These are phyloP conservation scores for Deakozyma indianensis DNA, from an alignment of 805 yeast species.

Conservation along the genomic window DNA sequence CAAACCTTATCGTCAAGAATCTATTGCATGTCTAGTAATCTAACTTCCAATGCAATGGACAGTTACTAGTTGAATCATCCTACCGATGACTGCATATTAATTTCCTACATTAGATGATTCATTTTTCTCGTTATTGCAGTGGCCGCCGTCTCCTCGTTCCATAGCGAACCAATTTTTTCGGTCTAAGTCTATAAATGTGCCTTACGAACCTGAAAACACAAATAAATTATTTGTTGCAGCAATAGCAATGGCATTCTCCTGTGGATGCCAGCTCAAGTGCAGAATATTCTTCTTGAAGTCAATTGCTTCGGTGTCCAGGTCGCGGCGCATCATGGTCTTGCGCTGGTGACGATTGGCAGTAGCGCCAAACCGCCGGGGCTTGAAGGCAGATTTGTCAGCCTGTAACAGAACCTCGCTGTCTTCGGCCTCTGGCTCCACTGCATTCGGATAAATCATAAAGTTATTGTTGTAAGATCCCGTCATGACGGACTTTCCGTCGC, in stretches of 20 bases:
- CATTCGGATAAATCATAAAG: slow-evolving; percentile 92
- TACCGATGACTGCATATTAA: no score
- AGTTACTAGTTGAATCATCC: no score
- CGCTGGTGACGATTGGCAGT: slow-evolving; percentile 16
- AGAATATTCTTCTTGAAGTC: slow-evolving; percentile 91
- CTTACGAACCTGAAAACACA: slow-evolving; percentile 22
- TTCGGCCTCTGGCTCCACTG: slow-evolving; percentile 25
- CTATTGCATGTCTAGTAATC: no score
- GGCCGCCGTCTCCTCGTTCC: no score
- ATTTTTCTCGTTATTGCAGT: no score
- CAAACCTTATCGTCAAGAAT: no score
- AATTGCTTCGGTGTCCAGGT: slow-evolving; percentile 60
- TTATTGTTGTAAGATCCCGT: slow-evolving; percentile 96
- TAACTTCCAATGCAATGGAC: no score
- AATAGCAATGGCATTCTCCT: slow-evolving; percentile 89
- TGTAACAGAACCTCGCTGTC: slow-evolving; percentile 67
- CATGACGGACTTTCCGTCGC: slow-evolving; percentile 84
- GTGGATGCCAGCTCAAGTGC: slow-evolving; percentile 97
- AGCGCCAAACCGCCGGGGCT: slow-evolving; percentile 47
- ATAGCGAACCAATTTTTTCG: no score
- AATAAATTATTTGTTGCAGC: slow-evolving; percentile 86
- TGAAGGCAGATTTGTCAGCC: slow-evolving; percentile 96
- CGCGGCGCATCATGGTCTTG: slow-evolving; percentile 37
- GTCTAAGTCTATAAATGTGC: no score
- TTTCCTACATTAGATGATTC: no score